Percentiles rank a stretch among this genome's conserved stretches.
Evolutionary conservation across 2,329 filamentous ascomycete genomes (phyloP).

Genomic region (Aspergillus sp.): DNA sequence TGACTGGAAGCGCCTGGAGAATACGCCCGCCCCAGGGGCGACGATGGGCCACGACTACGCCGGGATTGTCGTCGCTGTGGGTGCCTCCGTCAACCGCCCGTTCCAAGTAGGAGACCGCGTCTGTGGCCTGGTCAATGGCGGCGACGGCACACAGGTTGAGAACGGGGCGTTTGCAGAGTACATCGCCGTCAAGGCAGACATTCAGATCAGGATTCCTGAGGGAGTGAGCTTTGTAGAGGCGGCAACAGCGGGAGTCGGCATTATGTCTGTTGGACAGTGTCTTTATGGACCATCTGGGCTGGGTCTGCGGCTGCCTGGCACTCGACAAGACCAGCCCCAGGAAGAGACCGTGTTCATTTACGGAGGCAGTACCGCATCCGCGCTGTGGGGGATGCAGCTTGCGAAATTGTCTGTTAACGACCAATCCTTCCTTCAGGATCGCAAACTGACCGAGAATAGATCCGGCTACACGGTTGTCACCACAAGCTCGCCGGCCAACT

Average conservation of each 20-base stretch:
- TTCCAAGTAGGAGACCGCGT: slow-evolving; percentile 34
- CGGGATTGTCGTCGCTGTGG: slow-evolving; percentile 1
- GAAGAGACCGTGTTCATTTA: slow-evolving; percentile 1
- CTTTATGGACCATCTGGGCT: slow-evolving; percentile 1
- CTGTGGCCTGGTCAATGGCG: slow-evolving; percentile 32
- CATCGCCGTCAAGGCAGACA: slow-evolving; percentile 24
- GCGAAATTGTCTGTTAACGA: background rate
- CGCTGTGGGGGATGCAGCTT: slow-evolving; percentile 4
- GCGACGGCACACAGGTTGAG: slow-evolving; percentile 22
- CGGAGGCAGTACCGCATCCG: slow-evolving; percentile 5
- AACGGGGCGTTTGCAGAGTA: slow-evolving; percentile 40
- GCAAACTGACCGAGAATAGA: background rate
- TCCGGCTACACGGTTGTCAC: background rate
- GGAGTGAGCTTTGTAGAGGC: slow-evolving; percentile 29
- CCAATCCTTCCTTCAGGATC: background rate
- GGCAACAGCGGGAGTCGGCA: slow-evolving; percentile 30
- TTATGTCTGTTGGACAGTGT: slow-evolving; percentile 15
- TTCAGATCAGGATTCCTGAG: slow-evolving; percentile 32
- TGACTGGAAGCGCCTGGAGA: slow-evolving; percentile 6
- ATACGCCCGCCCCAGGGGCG: background rate
- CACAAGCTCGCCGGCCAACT: slow-evolving; percentile 5
- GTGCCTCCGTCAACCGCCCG: background rate
- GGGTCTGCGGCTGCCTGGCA: background rate
- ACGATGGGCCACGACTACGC: slow-evolving; percentile 7
- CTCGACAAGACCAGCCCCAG: no score